Evolutionary conservation across 2,329 filamentous ascomycete species (phyloP), one percentile per base, ranked within the genome.

Genomic region (Fusarium azukiicola): DNA sequence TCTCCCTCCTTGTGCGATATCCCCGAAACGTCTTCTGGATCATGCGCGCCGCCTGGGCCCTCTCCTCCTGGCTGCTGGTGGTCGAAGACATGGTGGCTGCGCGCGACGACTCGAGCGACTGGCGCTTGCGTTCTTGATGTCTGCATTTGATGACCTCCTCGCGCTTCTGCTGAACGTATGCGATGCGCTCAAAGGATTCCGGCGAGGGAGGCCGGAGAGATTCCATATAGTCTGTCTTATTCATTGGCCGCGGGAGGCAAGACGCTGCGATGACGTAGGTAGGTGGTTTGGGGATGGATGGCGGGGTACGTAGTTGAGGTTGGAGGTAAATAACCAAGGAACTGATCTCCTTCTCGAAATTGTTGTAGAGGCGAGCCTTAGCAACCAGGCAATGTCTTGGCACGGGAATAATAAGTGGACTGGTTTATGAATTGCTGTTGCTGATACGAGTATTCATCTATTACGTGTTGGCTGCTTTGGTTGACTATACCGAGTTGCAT

Each of bases 1-100:
- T 89, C 85, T 96, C 94, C 64, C 96, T 89, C 56, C 96, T 92
- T 66, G 93, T 91, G 70, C 95, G 92, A 85, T 98, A 96, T 10
- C 96, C 96, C 46, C 96, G 92, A 84, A 97, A 98, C 38, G 94
- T 95, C 79, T 94, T 93, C 88, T 96, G 93, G 63, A 95, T 94
- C 38, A 93, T 82, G 32, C 87, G 88, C 6, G 93, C 93, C 5
- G 93, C 93, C 67, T 89, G 87, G 38, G 86, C 84, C 40, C 81
- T 80, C 56, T 84, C 83, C 44, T 82, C 67, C 21, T 79, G 72
- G 16, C 58, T 75, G 9, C 58, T 74, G 9, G 49, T 47, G 13
- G 61, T 70, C 14, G 73, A 32, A 32, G 27, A 76, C 75, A 71
- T 74, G 68, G 71, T 79, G 21, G 61, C 66, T 27, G 61, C 75